Evolutionary conservation across 2,329 filamentous ascomycete species (phyloP).

Genomic region (Aspergillus pseudoterreus): DNA sequence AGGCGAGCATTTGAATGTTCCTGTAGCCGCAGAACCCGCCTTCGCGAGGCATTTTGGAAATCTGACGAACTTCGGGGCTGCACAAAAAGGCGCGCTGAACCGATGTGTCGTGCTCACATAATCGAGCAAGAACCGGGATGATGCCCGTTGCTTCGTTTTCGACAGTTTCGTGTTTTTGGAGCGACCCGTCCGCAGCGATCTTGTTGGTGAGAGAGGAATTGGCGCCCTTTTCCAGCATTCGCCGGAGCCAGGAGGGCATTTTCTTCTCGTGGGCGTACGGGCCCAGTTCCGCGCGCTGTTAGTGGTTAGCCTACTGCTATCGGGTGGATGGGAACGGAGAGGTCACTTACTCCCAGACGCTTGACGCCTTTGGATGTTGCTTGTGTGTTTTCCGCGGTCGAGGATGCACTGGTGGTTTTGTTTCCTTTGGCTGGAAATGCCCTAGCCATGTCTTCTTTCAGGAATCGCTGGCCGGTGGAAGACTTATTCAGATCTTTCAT

Average conservation of each 20-base stretch:
- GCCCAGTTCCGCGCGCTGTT: slow-evolving; percentile 60
- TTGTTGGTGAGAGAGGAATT: slow-evolving; percentile 54
- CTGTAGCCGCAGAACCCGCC: slow-evolving; percentile 93
- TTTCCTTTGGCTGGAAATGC: not conserved
- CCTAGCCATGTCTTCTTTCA: not conserved
- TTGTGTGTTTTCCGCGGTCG: not conserved
- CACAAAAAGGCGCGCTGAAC: slow-evolving; percentile 76
- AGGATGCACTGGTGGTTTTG: slow-evolving; percentile 1
- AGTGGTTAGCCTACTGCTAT: slow-evolving; percentile 13
- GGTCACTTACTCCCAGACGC: slow-evolving; percentile 27
- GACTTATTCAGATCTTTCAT: not conserved
- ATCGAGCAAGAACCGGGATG: slow-evolving; percentile 58
- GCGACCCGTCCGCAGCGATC: slow-evolving; percentile 41
- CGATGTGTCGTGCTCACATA: slow-evolving; percentile 61
- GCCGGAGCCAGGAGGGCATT: slow-evolving; percentile 68
- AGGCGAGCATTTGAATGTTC: slow-evolving; percentile 88
- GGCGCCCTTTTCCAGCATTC: slow-evolving; percentile 58
- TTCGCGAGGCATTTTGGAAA: slow-evolving; percentile 77
- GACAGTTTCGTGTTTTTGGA: slow-evolving; percentile 39
- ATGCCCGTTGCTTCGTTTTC: slow-evolving; percentile 53
- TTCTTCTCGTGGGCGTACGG: slow-evolving; percentile 68
- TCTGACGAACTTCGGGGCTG: slow-evolving; percentile 68
- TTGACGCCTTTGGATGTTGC: slow-evolving; percentile 12
- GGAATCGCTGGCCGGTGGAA: not conserved
- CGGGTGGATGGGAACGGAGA: not conserved